Evolutionary conservation across 2,329 filamentous ascomycete species (phyloP), one percentile per base, ranked within the genome.

Genomic region (Pseudogymnoascus sp.): DNA sequence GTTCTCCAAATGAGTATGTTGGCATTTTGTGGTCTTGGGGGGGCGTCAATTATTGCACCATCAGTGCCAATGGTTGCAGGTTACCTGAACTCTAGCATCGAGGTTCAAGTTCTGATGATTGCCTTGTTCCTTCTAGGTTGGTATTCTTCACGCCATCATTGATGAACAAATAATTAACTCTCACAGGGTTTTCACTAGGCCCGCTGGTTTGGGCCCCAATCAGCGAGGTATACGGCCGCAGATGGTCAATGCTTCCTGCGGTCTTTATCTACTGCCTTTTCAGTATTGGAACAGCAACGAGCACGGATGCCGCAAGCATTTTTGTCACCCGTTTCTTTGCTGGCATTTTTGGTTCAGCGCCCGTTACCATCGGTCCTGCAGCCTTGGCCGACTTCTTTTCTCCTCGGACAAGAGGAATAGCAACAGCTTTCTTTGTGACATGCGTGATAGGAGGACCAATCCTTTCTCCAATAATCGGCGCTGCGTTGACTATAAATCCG

Each of bases 261-360:
- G 84, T 86, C 67, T 74, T 80, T 64, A 77, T 77, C 18, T 77
- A 89, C 62, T 83, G 82, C 0, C 79, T 81, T 1, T 90, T 90
- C 71, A 87, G 84, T 66, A 84, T 82, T 31, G 86, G 79, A 4
- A 80, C 78, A 18, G 83, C 84, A 1, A 85, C 82, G 3, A 78
- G 82, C 1, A 77, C 82, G 64, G 86, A 82, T 66, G 83, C 86
- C 64, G 76, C 76, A 60, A 82, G 83, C 0, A 76, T 91, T 2
- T 77, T 90, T 46, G 78, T 88, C 25, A 79, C 89, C 34, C 84
- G 88, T 56, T 90, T 90, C 75, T 84, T 89, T 63, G 82, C 82
- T 3, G 85, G 85, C 40, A 72, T 84, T 5, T 87, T 87, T 70
- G 85, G 84, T 12, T 84, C 83, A 1, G 84, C 84, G 12, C 83